A percentile compares a stretch with the other conserved stretches of the same genome.
Evolutionary conservation across 208 protist species (phyloP).

Genomic region (Leptomonas pyrrhocoris): DNA sequence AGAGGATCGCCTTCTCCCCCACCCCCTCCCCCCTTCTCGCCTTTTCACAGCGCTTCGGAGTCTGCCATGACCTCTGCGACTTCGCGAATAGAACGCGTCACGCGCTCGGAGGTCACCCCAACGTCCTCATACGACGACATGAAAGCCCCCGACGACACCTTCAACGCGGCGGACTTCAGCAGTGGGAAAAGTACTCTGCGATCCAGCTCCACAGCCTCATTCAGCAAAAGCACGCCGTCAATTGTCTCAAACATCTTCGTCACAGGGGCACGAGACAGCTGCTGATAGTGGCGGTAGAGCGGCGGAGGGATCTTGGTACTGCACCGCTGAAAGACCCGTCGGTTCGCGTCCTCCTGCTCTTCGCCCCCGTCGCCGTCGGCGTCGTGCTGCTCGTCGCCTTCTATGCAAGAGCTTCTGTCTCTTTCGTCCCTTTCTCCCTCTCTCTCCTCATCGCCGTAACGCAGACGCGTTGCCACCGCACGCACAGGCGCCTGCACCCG

Average conservation of each 20-base stretch:
- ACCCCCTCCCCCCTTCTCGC: too few species aligned
- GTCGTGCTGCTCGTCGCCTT: not conserved
- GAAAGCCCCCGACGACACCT: slow-evolving; percentile 82
- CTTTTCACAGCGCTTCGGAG: slow-evolving; percentile 54
- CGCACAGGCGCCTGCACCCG: slow-evolving; percentile 2
- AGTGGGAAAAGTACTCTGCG: slow-evolving; percentile 66
- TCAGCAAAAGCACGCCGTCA: slow-evolving; percentile 79
- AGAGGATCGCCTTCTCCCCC: too few species aligned
- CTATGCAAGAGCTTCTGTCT: too few species aligned
- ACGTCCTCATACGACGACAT: slow-evolving; percentile 75
- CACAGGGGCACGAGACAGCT: slow-evolving; percentile 45
- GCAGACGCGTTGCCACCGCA: not conserved
- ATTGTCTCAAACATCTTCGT: slow-evolving; percentile 49
- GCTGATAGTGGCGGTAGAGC: slow-evolving; percentile 43
- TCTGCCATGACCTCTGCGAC: slow-evolving; percentile 61
- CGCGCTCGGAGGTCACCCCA: slow-evolving; percentile 54
- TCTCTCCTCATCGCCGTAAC: not conserved
- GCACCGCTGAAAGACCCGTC: slow-evolving; percentile 30
- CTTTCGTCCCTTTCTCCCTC: too few species aligned
- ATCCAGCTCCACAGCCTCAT: slow-evolving; percentile 77
- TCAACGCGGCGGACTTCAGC: slow-evolving; percentile 77
- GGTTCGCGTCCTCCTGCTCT: slow-evolving; percentile 23
- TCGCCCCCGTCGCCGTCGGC: not conserved
- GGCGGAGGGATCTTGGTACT: slow-evolving; percentile 28
- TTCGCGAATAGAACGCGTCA: slow-evolving; percentile 62